Base-by-base conservation (phyloP, 192 early-diverging fungal genomes). In the Gorgonomyces haynaldii region DNA sequence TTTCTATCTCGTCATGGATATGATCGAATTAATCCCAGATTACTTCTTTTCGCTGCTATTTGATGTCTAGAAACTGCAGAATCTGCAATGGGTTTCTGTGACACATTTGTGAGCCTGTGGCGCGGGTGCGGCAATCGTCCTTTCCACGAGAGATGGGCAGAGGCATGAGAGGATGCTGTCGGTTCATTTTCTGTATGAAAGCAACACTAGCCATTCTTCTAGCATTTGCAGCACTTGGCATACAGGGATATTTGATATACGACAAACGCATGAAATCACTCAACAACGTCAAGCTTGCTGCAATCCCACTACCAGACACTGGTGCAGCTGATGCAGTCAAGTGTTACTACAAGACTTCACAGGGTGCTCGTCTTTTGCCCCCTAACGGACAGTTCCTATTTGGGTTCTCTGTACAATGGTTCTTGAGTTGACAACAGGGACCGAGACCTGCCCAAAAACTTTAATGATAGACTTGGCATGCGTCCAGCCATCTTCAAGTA, bases 321-420 rank as follows among this genome's bases (percentile, higher is more conserved):
- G 23, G 21, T 25, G 24, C 34, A 3, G 19, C 9, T 9, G 46
- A 49, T 36, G 19, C 16, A 12, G 24, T 21, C 10, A 49, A 21
- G 20, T 49, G 46, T 15, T 49, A 15, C 17, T 34, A 37, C 35
- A 34, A 49, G 7, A 9, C 29, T 0, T 0, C 46, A 1, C 10
- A 0, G 16, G 28, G 30, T 5, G 29, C 46, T 30, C 43, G 54
- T 15, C 28, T 56, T 6, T 28, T 44, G 32, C 54, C 54, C 3
- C 44, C 45, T 8, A 5, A 13, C 27, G 54, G 47, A 12, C 31
- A 15, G 24, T 56, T 56, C 26, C 8, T 47, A 13, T 50, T 56
- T 40, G 54, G 54, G 10, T 39, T 39, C 28, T 23, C 22, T 19
- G 12, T 39, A 12, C 37, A 36, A 12, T 51, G 50, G 50, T 5